Base-by-base conservation (phyloP, 2,329 filamentous ascomycete genomes). In the Orbilia blumenaviensis region DNA sequence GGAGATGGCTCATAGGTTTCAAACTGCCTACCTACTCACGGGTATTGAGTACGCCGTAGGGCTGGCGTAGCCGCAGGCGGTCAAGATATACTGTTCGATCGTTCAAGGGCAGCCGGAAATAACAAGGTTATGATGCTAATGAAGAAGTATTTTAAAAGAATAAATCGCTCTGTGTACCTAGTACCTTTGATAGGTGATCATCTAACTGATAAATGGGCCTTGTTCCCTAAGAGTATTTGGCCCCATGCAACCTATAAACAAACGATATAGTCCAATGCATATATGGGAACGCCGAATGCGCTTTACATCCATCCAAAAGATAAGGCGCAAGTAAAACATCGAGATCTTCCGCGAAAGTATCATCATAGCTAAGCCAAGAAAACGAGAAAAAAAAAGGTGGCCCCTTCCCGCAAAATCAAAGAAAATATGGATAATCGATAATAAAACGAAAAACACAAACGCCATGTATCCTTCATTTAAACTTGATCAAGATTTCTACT, bases 221-320 rank as follows among this genome's bases (percentile, higher is more conserved):
- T 32, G 54, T 62, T 67, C 62, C 58, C 34, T 44, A 67, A 56
- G 16, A 36, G 3, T n/a, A 18, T 38, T 25, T 18, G 10, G 18
- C 12, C 38, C 32, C 38, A 16, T 29, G 46, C 44, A 66, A 52
- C 68, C 23, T 18, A 44, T 46, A 54, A 56, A 36, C 36, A 34
- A 63, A 67, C 41, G 54, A 75, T 67, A 62, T 14, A 54, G 38
- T 52, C 62, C 50, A 10, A 74, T 62, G 52, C 54, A 68, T 54
- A n/a, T n/a, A 66, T 64, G 63, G 56, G 63, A 68, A 75, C 71
- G 63, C 71, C 71, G 56, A 50, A 56, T 48, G 63, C 38, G 36
- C 50, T 54, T 60, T 56, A 32, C 52, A 63, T 29, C 61, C 32
- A 56, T 48, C 16, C 34, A n/a, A 46, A 46, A 27, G 29, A 18